A percentile compares a stretch with the other conserved stretches of the same genome.
Conservation (phyloP, 2,329 filamentous ascomycete genomes). For the Corniculantispora saksenae region DNA sequence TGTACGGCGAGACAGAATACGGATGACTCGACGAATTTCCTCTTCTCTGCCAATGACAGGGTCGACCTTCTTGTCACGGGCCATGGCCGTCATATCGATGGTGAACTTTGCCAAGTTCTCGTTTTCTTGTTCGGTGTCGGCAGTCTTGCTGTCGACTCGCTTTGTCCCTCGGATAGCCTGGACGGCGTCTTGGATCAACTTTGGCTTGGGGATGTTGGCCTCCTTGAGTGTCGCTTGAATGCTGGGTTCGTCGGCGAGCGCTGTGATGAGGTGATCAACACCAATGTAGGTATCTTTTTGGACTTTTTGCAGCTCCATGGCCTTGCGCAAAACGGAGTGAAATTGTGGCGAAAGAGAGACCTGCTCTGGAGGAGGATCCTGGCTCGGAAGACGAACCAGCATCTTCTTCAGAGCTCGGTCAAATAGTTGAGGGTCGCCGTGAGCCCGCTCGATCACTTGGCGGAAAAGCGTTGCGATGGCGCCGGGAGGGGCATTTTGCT, state of each 20-base stretch:
- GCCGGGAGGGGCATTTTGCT: slow-evolving; percentile 71
- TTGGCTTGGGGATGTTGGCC: slow-evolving; percentile 86
- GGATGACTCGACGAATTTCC: slow-evolving; percentile 87
- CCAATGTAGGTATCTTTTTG: slow-evolving; percentile 96
- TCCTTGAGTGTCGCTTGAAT: slow-evolving; percentile 78
- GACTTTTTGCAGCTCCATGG: slow-evolving; percentile 90
- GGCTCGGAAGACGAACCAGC: slow-evolving; percentile 86
- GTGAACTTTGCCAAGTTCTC: slow-evolving; percentile 98
- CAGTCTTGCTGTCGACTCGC: slow-evolving; percentile 93
- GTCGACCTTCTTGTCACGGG: slow-evolving; percentile 95
- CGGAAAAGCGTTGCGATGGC: slow-evolving; percentile 77
- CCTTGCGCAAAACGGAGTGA: slow-evolving; percentile 77
- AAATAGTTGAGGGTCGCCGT: slow-evolving; percentile 87
- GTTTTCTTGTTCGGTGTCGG: slow-evolving; percentile 87
- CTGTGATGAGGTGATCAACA: slow-evolving; percentile 89
- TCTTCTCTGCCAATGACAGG: slow-evolving; percentile 96
- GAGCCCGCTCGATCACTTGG: slow-evolving; percentile 90
- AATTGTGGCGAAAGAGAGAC: slow-evolving; percentile 82
- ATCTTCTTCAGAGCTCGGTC: slow-evolving; percentile 89
- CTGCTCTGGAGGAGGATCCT: slow-evolving; percentile 90
- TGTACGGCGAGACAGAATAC: slow-evolving; percentile 87
- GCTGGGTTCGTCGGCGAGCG: slow-evolving; percentile 74
- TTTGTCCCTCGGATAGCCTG: slow-evolving; percentile 88
- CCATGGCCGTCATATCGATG: slow-evolving; percentile 96
- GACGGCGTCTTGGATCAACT: slow-evolving; percentile 88